Base-by-base conservation (phyloP, 495 filamentous ascomycete species). In the Podospora bellae-mahoneyi region DNA sequence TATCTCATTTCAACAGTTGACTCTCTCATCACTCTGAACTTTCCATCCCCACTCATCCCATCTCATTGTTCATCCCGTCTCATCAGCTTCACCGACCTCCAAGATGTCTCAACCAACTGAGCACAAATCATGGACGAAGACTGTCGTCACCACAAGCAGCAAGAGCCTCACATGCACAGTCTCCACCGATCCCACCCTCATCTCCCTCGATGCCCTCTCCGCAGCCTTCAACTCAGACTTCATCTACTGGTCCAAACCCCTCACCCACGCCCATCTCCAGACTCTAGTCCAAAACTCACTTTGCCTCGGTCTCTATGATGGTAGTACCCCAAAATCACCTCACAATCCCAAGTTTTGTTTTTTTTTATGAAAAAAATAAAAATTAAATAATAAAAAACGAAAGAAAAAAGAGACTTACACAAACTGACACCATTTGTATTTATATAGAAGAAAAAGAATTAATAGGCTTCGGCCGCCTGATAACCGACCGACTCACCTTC, bases 401-500 rank as follows among this genome's bases (percentile, higher is more conserved):
- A 23, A 23, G 23, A 23, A 23, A 23, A 23, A 23, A 23, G 23
- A 2, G 23, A 23, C 23, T 23, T 23, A 23, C 23, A 23, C 23
- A 23, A 23, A 23, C 23, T 23, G 1, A 23, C 23, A 23, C 23
- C 23, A 23, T 23, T 23, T 23, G 23, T 23, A 23, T 23, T 2
- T 23, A 23, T 23, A 1, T 23, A 23, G 16, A 20, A 16, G 56
- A 39, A 30, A 23, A 59, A 19, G 28, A 64, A 34, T 74, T 80
- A 73, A 81, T 91, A 53, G 90, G 89, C 6, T 78, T 91, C 20
- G 88, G 84, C 10, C 82, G 89, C 7, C 73, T 90, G 6, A 74
- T 91, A 27, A 92, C 89, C 0, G 90, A 91, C 70, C 74, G 84
- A 68, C 80, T 86, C 13, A 88, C 88, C 0, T 85, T 89, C 68